Percentiles rank a stretch among this genome's conserved stretches.
These are phyloP conservation scores for Venturia asperata DNA, from an alignment of 2,329 filamentous ascomycete genomes.

Conservation along the genomic window DNA sequence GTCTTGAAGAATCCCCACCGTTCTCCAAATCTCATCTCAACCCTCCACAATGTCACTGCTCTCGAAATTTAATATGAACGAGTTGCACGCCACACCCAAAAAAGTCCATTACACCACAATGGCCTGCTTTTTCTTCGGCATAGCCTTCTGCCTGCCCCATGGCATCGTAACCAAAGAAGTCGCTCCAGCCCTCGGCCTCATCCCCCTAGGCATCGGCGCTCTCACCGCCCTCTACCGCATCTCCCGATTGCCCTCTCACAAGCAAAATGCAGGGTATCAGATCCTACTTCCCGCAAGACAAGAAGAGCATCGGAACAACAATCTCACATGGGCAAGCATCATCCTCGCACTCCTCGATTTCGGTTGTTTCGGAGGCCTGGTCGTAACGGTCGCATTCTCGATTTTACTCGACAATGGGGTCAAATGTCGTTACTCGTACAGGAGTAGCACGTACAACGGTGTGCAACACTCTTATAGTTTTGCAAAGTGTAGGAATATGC, in stretches of 20 bases:
- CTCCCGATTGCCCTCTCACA: not conserved
- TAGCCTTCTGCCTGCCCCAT: slow-evolving; percentile 3
- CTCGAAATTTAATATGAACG: not conserved
- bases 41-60: too few relatives aligned
- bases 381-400: not conserved
- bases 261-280: not conserved
- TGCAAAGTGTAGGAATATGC: not conserved
- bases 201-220: not conserved
- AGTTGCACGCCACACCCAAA: not conserved
- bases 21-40: too few relatives aligned
- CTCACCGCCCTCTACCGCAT: not conserved
- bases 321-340: not conserved
- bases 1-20: too few relatives aligned
- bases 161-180: not conserved
- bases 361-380: not conserved
- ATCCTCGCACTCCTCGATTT: not conserved
- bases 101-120: slow-evolving; percentile 2
- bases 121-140: not conserved
- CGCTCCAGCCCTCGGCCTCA: slow-evolving; percentile 3
- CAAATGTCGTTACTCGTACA: not conserved
- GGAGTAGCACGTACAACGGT: not conserved
- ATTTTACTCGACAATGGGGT: not conserved
- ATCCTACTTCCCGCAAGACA: not conserved
- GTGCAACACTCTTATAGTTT: not conserved
- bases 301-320: not conserved